Evolutionary conservation across 2,329 filamentous ascomycete genomes (phyloP).

Genomic region (Tolypocladium paradoxum): DNA sequence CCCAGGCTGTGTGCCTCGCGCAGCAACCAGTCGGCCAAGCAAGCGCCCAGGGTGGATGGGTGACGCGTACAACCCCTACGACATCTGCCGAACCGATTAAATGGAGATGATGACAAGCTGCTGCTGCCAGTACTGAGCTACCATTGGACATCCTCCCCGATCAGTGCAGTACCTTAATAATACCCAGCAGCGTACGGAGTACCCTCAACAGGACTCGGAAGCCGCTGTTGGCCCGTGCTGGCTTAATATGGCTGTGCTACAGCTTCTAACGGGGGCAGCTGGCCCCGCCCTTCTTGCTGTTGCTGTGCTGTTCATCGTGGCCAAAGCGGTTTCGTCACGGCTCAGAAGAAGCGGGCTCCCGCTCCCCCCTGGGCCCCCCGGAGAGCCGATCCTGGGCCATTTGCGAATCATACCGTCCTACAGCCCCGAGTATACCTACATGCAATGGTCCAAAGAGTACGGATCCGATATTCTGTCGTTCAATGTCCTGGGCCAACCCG

Average conservation of each 20-base stretch:
- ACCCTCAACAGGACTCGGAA: background rate
- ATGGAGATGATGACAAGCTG: background rate
- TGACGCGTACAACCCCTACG: background rate
- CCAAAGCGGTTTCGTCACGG: background rate
- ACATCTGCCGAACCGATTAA: background rate
- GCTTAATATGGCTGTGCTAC: conserved; percentile 1
- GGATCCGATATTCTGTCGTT: conserved; percentile 25
- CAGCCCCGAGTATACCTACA: conserved; percentile 19
- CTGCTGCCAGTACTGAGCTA: background rate
- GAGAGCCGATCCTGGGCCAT: conserved; percentile 31
- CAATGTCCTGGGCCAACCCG: conserved; percentile 20
- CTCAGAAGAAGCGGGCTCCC: conserved; percentile 6
- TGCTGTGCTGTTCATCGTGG: conserved; percentile 3
- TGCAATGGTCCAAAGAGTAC: conserved; percentile 35
- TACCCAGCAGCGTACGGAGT: background rate
- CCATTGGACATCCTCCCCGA: background rate
- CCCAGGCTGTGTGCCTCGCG: background rate
- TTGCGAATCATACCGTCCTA: conserved; percentile 27
- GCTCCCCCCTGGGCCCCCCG: conserved; percentile 21
- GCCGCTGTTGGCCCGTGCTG: background rate
- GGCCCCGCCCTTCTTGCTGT: conserved; percentile 2
- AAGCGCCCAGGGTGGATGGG: background rate
- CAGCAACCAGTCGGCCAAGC: background rate
- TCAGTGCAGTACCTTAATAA: no score
- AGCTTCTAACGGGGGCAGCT: background rate